Percentiles rank a stretch among this genome's conserved stretches.
phyloP scores from a whole-genome alignment of 2,329 filamentous ascomycete genomes.

The Alternaria arborescens region DNA sequence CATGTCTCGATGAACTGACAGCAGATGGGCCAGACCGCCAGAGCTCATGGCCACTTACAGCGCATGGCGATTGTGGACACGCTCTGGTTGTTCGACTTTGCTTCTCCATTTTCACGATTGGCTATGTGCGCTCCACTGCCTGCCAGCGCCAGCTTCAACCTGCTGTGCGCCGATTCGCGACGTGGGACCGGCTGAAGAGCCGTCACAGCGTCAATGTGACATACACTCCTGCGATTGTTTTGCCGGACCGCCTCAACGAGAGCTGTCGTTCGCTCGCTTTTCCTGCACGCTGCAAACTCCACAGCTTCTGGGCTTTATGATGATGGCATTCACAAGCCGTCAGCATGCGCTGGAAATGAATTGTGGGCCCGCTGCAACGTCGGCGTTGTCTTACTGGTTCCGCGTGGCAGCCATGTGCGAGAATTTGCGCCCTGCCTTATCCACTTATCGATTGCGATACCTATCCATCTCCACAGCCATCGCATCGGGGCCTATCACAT shows the following conservation, averaged over 20 bases:
- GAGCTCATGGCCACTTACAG: constrained; percentile 10
- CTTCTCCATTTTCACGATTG: constrained; percentile 23
- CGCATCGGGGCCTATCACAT: constrained; percentile 25
- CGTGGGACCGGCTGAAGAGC: constrained; percentile 25
- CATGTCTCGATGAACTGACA: constrained; percentile 1
- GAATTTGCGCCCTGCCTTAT: constrained; percentile 40
- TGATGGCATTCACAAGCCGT: constrained; percentile 32
- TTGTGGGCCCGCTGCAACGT: constrained; percentile 36
- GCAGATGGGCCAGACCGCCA: constrained; percentile 11
- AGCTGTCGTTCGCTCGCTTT: constrained; percentile 29
- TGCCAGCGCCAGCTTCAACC: constrained; percentile 31
- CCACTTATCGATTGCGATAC: constrained; percentile 49
- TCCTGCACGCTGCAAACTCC: constrained; percentile 23
- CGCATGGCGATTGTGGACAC: constrained; percentile 14
- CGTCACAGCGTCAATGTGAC: constrained; percentile 35
- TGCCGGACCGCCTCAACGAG: constrained; percentile 22
- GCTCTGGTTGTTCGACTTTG: constrained; percentile 26
- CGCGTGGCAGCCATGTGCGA: constrained; percentile 34
- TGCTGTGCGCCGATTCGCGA: constrained; percentile 31
- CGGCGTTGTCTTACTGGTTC: constrained; percentile 32
- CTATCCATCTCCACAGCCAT: constrained; percentile 38
- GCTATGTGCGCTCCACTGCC: constrained; percentile 26
- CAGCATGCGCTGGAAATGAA: constrained; percentile 45
- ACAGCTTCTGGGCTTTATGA: constrained; percentile 31
- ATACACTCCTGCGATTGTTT: constrained; percentile 13